phyloP scores from a whole-genome alignment of 2,329 filamentous ascomycete species.

The Ceratocystis smalleyi region DNA sequence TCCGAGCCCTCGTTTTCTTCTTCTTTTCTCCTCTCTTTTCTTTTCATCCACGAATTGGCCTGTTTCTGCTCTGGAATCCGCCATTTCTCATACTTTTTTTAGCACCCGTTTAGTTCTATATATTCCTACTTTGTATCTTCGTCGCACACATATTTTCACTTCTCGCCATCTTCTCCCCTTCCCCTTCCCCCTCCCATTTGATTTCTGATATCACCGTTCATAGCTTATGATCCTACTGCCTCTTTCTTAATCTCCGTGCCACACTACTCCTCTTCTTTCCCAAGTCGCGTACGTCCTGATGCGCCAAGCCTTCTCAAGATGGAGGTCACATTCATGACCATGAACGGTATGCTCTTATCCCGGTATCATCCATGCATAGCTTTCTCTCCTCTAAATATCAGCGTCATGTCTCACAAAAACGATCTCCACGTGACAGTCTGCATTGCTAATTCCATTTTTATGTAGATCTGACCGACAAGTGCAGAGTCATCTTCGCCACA shows the following conservation, averaged over 20 bases:
- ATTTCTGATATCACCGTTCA: neutral
- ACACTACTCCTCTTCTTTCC: neutral
- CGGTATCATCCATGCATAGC: neutral
- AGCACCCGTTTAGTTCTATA: neutral
- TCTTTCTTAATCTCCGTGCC: conserved; percentile 6
- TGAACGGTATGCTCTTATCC: conserved; percentile 45
- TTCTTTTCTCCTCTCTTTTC: neutral
- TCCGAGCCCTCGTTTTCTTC: conserved; percentile 1
- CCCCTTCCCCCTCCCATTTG: neutral
- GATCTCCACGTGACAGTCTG: neutral
- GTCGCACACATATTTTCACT: neutral
- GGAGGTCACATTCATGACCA: conserved; percentile 84
- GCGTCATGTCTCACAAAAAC: neutral
- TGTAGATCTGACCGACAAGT: conserved; percentile 56
- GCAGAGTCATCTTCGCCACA: conserved; percentile 67
- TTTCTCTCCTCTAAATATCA: neutral
- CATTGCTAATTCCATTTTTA: neutral
- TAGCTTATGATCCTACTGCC: conserved; percentile 1
- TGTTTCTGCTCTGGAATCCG: neutral
- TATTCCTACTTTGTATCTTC: neutral
- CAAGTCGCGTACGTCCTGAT: neutral
- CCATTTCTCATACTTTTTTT: neutral
- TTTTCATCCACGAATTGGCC: neutral
- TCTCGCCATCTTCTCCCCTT: neutral
- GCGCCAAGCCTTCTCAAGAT: conserved; percentile 28